phyloP scores from a whole-genome alignment of 768 basidiomycete genomes.

The Leucosporidium scottii region DNA sequence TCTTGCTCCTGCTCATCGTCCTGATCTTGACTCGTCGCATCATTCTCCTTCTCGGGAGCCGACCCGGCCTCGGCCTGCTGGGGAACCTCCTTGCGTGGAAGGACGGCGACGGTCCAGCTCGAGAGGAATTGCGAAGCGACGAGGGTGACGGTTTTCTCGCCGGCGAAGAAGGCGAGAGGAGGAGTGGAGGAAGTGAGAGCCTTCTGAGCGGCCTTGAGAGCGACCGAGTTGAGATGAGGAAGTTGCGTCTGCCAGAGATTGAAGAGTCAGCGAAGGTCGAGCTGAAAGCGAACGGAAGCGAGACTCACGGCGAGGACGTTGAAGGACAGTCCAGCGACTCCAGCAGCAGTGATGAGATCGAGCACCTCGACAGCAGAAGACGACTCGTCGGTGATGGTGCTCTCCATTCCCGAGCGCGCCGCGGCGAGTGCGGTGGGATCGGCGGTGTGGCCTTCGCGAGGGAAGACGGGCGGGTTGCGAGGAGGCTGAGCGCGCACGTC shows the following conservation, averaged over 20 bases:
- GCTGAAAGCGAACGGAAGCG: not conserved
- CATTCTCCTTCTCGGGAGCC: no score
- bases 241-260: not conserved
- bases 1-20: no score
- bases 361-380: not conserved
- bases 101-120: constrained; percentile 7
- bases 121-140: constrained; percentile 4
- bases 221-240: not conserved
- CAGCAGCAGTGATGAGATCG: not conserved
- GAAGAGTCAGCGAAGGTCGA: not conserved
- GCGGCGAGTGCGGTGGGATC: not conserved
- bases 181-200: not conserved
- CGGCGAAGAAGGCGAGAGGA: constrained; percentile 18
- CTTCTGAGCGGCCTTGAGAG: not conserved
- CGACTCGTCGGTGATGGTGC: not conserved
- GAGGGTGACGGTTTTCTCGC: not conserved
- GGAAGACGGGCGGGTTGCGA: not conserved
- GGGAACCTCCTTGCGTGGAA: not conserved
- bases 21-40: no score
- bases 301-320: not conserved
- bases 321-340: not conserved
- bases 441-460: not conserved
- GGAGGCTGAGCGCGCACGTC: not conserved
- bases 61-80: not conserved
- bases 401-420: not conserved